Conservation (phyloP, 2,329 filamentous ascomycete genomes). For the Epichloe scottii region DNA sequence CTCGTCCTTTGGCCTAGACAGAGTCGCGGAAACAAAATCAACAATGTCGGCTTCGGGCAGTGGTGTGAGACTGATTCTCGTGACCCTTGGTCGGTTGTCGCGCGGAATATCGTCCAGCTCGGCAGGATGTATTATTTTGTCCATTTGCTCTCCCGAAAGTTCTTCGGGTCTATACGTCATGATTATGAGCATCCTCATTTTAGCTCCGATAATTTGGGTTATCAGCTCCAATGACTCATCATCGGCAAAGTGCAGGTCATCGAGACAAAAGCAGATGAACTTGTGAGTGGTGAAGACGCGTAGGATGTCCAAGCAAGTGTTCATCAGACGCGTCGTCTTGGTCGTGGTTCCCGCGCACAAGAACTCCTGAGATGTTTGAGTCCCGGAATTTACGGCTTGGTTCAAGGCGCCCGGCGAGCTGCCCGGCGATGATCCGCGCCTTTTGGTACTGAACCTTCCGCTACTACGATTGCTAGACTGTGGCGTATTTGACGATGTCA, state of each 20-base stretch:
- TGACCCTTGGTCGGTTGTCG: slow-evolving; percentile 43
- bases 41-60: slow-evolving; percentile 70
- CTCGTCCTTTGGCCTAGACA: slow-evolving; percentile 61
- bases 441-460: slow-evolving; percentile 21
- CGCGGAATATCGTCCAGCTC: slow-evolving; percentile 38
- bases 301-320: slow-evolving; percentile 76
- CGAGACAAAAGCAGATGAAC: slow-evolving; percentile 77
- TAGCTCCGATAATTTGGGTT: slow-evolving; percentile 63
- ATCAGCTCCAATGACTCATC: slow-evolving; percentile 77
- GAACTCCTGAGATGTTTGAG: slow-evolving; percentile 46
- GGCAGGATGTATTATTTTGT: slow-evolving; percentile 39
- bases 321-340: slow-evolving; percentile 65
- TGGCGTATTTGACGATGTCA: slow-evolving; percentile 1
- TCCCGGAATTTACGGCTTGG: slow-evolving; percentile 24
- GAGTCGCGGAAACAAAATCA: slow-evolving; percentile 68
- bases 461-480: slow-evolving; percentile 14
- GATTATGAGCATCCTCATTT: slow-evolving; percentile 71
- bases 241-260: slow-evolving; percentile 86
- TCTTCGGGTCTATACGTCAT: slow-evolving; percentile 64
- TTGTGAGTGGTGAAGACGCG: slow-evolving; percentile 71
- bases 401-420: slow-evolving; percentile 26
- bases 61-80: slow-evolving; percentile 58
- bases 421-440: slow-evolving; percentile 38
- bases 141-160: slow-evolving; percentile 41
- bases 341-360: slow-evolving; percentile 44